Percentiles rank a stretch among this genome's conserved stretches.
These are phyloP conservation scores for Byssothecium circinans DNA, from an alignment of 2,329 filamentous ascomycete genomes.

Conservation along the genomic window DNA sequence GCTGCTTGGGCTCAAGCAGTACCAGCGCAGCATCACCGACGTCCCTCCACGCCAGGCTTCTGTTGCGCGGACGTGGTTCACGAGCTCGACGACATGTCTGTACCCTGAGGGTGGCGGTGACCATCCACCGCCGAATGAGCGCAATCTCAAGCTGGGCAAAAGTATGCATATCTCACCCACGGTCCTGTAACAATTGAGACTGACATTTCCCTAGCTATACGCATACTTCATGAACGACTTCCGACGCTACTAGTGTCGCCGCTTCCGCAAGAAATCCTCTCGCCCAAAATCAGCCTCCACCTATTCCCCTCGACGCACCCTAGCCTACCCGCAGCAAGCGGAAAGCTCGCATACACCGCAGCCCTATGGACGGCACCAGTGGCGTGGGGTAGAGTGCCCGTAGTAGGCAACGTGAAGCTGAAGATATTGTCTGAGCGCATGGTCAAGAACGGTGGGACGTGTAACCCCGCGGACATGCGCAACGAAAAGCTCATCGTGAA, in stretches of 20 bases:
- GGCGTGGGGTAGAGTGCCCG: conserved; percentile 89
- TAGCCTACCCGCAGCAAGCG: conserved; percentile 88
- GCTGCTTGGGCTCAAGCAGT: conserved; percentile 36
- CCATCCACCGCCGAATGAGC: conserved; percentile 58
- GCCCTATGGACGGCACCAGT: conserved; percentile 95
- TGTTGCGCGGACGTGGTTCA: conserved; percentile 49
- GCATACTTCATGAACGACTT: conserved; percentile 63
- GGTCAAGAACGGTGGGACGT: conserved; percentile 57
- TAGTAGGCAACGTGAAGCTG: conserved; percentile 86
- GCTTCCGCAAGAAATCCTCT: conserved; percentile 63
- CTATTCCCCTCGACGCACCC: conserved; percentile 76
- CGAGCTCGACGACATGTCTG: conserved; percentile 39
- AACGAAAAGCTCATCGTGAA: conserved; percentile 86
- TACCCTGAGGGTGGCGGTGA: conserved; percentile 37
- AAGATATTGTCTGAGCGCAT: conserved; percentile 90
- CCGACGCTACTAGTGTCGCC: conserved; percentile 63
- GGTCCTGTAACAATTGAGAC: not conserved
- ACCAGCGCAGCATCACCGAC: conserved; percentile 37
- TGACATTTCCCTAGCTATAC: conserved; percentile 51
- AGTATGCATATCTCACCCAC: conserved; percentile 50
- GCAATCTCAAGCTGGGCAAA: conserved; percentile 63
- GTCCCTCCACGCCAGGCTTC: conserved; percentile 33
- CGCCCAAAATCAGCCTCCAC: conserved; percentile 63
- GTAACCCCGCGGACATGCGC: conserved; percentile 43
- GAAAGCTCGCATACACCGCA: conserved; percentile 85